Conservation (phyloP, 192 early-diverging fungal species). For the Gaertneriomyces semiglobifer region DNA sequence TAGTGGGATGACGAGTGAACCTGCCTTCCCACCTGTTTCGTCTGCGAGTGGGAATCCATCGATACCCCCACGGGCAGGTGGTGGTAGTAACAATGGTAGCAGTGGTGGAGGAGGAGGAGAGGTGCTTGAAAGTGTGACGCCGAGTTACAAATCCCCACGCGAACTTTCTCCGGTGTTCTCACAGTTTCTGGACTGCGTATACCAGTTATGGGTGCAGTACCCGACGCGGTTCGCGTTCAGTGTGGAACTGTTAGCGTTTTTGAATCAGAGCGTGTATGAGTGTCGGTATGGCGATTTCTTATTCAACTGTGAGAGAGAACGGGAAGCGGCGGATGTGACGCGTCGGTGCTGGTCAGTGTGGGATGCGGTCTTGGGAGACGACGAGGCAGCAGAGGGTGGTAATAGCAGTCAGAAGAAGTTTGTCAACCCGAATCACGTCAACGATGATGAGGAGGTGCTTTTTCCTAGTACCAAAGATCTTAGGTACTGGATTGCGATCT, state of each 20-base stretch:
- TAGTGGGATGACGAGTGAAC: background rate
- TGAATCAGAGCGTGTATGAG: conserved; percentile 83
- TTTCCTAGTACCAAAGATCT: conserved; percentile 61
- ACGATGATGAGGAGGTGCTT: conserved; percentile 56
- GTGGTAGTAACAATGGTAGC: background rate
- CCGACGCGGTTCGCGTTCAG: conserved; percentile 93
- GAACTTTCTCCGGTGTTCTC: conserved; percentile 95
- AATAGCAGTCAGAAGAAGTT: background rate
- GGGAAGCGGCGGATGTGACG: conserved; percentile 30
- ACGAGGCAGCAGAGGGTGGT: conserved; percentile 2
- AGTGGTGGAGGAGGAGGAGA: conserved; percentile 4
- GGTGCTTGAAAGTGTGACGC: conserved; percentile 8
- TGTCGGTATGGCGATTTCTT: conserved; percentile 95
- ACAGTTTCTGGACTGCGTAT: conserved; percentile 96
- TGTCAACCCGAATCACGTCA: conserved; percentile 3
- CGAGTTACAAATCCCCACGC: conserved; percentile 42
- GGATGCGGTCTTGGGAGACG: conserved; percentile 8
- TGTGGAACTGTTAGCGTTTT: conserved; percentile 71
- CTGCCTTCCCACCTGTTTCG: too few relatives aligned
- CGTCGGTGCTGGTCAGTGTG: background rate
- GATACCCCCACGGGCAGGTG: too few relatives aligned
- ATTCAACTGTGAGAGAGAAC: conserved; percentile 84
- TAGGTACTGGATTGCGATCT: conserved; percentile 62
- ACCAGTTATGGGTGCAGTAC: conserved; percentile 82
- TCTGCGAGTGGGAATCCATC: too few relatives aligned